Evolutionary conservation across 768 basidiomycete genomes (phyloP).

Genomic region (Clathrus columnatus): DNA sequence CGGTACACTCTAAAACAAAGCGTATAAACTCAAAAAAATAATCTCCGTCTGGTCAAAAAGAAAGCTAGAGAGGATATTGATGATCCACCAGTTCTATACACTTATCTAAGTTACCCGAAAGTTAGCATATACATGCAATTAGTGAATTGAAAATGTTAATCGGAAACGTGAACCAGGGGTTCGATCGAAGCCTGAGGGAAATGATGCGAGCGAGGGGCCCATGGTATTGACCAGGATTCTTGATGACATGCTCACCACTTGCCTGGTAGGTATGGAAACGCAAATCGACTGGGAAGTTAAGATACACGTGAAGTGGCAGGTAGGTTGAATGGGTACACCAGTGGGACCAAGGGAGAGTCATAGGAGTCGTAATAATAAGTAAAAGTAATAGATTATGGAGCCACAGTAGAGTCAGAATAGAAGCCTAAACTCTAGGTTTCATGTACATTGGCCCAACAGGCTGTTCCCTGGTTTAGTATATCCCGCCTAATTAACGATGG

Average conservation of each 20-base stretch:
- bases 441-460: conserved; percentile 6
- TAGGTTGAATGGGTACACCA: too few relatives aligned
- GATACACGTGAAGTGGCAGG: too few relatives aligned
- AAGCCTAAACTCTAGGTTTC: neutral
- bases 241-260: neutral
- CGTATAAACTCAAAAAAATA: too few relatives aligned
- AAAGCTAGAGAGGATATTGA: too few relatives aligned
- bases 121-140: too few relatives aligned
- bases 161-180: too few relatives aligned
- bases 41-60: too few relatives aligned
- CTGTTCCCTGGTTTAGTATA: conserved; percentile 7
- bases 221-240: neutral
- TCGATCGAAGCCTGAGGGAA: too few relatives aligned
- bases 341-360: neutral
- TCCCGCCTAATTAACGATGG: neutral
- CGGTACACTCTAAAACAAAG: too few relatives aligned
- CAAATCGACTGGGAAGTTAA: neutral
- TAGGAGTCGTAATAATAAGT: neutral
- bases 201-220: neutral
- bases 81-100: too few relatives aligned
- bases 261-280: neutral
- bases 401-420: neutral
- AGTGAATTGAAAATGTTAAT: too few relatives aligned
- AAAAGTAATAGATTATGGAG: neutral
- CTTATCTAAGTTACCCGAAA: too few relatives aligned